These are phyloP conservation scores for Alternaria sp. DNA, from an alignment of 2,329 filamentous ascomycete genomes.

Conservation along the genomic window DNA sequence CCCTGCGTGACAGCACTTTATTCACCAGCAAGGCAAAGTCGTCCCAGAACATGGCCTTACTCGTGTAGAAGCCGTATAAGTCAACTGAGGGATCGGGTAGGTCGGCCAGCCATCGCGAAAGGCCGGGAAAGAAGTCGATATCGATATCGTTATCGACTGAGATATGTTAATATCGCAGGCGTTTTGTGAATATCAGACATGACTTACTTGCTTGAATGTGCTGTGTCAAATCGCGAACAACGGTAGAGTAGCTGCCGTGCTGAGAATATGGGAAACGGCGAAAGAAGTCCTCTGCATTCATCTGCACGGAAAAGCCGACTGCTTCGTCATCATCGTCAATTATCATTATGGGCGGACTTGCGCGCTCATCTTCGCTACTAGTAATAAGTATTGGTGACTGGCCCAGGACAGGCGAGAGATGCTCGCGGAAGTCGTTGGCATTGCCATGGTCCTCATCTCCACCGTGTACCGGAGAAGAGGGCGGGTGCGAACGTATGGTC, in stretches of 20 bases:
- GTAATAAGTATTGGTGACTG: slow-evolving; percentile 28
- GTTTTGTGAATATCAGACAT: neutral
- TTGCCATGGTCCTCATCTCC: slow-evolving; percentile 27
- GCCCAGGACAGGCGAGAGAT: slow-evolving; percentile 17
- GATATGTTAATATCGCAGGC: slow-evolving; percentile 24
- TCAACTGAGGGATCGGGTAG: slow-evolving; percentile 36
- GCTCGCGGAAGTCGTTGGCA: slow-evolving; percentile 15
- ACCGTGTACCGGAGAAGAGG: slow-evolving; percentile 37
- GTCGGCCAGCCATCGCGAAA: slow-evolving; percentile 41
- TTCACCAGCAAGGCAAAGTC: slow-evolving; percentile 41
- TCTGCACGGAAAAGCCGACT: slow-evolving; percentile 27
- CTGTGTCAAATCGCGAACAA: slow-evolving; percentile 34
- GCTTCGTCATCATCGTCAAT: slow-evolving; percentile 48
- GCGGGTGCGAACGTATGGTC: slow-evolving; percentile 51
- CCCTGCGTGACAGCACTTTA: slow-evolving; percentile 41
- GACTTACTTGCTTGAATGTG: slow-evolving; percentile 42
- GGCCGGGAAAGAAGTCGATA: slow-evolving; percentile 33
- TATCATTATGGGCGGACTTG: slow-evolving; percentile 51
- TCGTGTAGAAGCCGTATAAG: slow-evolving; percentile 37
- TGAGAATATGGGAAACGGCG: slow-evolving; percentile 43
- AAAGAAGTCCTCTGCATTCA: slow-evolving; percentile 44
- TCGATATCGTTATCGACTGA: slow-evolving; percentile 32
- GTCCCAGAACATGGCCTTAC: slow-evolving; percentile 47
- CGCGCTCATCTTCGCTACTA: slow-evolving; percentile 25
- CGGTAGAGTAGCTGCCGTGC: slow-evolving; percentile 26